Evolutionary conservation across 805 yeast genomes (phyloP).

Genomic region (Teunomyces stri): DNA sequence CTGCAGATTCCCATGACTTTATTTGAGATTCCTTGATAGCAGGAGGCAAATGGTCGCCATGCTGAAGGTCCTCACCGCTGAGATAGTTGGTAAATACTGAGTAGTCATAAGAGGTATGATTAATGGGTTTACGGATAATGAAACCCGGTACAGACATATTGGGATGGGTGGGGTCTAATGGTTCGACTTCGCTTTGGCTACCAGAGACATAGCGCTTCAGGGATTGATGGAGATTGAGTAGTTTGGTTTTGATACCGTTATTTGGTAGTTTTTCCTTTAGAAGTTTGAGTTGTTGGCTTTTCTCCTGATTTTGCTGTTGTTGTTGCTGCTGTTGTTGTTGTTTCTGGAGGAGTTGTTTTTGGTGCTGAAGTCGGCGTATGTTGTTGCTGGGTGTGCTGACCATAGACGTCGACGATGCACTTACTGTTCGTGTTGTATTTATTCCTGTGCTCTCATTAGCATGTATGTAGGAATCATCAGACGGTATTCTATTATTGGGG

Average conservation of each 20-base stretch:
- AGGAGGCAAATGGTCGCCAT: constrained; percentile 26
- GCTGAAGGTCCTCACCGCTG: constrained; percentile 14
- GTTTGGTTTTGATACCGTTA: constrained; percentile 34
- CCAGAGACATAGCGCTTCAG: constrained; percentile 19
- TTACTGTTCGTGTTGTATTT: constrained; percentile 29
- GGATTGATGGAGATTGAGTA: constrained; percentile 39
- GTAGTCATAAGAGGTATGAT: constrained; percentile 34
- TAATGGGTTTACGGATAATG: constrained; percentile 31
- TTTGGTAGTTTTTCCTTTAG: constrained; percentile 15
- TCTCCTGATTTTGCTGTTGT: constrained; percentile 6
- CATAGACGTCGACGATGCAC: constrained; percentile 37
- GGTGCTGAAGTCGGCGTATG: constrained; percentile 32
- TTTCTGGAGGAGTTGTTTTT: constrained; percentile 12
- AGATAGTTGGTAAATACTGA: constrained; percentile 30
- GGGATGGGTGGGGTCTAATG: constrained; percentile 15
- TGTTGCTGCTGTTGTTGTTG: constrained; percentile 8
- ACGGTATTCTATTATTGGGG: constrained; percentile 6
- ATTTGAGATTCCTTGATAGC: constrained; percentile 40
- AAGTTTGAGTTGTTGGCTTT: constrained; percentile 8
- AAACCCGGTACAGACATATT: constrained; percentile 20
- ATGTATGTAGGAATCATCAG: constrained; percentile 3
- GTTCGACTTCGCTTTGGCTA: constrained; percentile 1
- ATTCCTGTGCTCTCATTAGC: constrained; percentile 7
- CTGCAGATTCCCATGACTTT: constrained; percentile 46
- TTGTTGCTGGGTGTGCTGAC: constrained; percentile 43